These are phyloP conservation scores for Serendipita sp. DNA, from an alignment of 1,284 basidiomycete genomes.

Conservation along the genomic window DNA sequence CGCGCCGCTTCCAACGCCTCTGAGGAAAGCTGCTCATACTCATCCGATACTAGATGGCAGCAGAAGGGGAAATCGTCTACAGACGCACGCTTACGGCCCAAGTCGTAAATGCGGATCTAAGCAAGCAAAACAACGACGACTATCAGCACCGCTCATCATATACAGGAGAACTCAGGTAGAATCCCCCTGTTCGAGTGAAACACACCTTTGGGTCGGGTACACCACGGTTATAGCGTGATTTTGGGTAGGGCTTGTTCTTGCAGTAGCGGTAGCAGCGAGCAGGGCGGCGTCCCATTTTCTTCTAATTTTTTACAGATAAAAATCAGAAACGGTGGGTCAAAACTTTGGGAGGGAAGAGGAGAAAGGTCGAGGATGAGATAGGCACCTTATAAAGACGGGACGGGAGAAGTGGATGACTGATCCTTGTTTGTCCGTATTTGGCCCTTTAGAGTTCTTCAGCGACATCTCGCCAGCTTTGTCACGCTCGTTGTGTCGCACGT, in stretches of 20 bases:
- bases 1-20: conserved; percentile 97
- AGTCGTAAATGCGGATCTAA: conserved; percentile 88
- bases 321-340: not conserved
- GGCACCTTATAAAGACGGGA: not conserved
- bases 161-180: not conserved
- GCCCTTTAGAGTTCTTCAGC: not conserved
- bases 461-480: not conserved
- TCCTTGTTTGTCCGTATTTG: too few species aligned
- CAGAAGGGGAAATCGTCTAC: conserved; percentile 98
- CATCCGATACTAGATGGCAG: conserved; percentile 92
- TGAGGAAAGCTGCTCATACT: conserved; percentile 93
- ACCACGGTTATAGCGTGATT: conserved; percentile 97
- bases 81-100: conserved; percentile 87
- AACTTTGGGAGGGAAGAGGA: not conserved
- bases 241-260: conserved; percentile 96
- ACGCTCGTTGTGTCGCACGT: not conserved
- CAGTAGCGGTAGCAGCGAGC: conserved; percentile 95
- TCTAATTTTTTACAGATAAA: not conserved
- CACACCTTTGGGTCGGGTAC: conserved; percentile 81
- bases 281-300: conserved; percentile 83
- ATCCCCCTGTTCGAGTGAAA: not conserved
- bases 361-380: not conserved
- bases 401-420: not conserved
- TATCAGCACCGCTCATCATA: not conserved
- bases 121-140: not conserved